These are phyloP conservation scores for Citrus maxima DNA, from an alignment of 345 rosid genomes.

Conservation along the genomic window DNA sequence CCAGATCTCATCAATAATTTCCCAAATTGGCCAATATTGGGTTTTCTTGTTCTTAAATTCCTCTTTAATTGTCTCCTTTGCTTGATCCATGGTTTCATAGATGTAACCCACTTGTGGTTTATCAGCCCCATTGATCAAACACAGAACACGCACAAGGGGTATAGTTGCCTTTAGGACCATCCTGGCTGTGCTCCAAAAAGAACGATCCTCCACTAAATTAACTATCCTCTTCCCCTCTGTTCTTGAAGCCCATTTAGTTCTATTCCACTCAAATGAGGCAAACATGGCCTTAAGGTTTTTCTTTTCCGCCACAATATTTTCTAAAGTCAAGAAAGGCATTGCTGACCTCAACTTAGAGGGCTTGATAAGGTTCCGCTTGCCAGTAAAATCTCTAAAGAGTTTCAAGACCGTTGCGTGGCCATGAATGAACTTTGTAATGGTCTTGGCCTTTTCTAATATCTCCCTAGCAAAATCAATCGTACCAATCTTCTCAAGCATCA, in stretches of 20 bases:
- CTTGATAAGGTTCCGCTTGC: conserved; percentile 26
- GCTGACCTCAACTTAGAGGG: conserved; percentile 38
- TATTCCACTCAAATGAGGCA: conserved; percentile 38
- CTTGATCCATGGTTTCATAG: conserved; percentile 59
- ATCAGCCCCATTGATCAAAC: conserved; percentile 29
- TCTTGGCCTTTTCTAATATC: conserved; percentile 37
- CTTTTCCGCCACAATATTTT: conserved; percentile 40
- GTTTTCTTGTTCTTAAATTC: conserved; percentile 24
- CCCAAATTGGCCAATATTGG: conserved; percentile 44
- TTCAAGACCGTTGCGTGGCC: conserved; percentile 24
- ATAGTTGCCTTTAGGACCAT: conserved; percentile 39
- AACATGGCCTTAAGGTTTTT: conserved; percentile 41
- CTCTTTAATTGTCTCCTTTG: conserved; percentile 45
- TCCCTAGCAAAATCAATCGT: conserved; percentile 19
- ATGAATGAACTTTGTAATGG: conserved; percentile 32
- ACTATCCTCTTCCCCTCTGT: conserved; percentile 33
- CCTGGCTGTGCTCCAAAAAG: conserved; percentile 49
- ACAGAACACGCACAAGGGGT: conserved; percentile 40
- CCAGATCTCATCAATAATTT: conserved; percentile 65
- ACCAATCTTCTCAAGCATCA: conserved; percentile 44
- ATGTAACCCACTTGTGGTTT: conserved; percentile 50
- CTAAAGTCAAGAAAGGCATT: conserved; percentile 39
- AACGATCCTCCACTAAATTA: conserved; percentile 29
- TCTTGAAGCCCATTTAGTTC: conserved; percentile 25
- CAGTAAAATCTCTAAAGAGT: conserved; percentile 23